Percentiles rank a stretch among this genome's conserved stretches.
These are phyloP conservation scores for Styphnolobium japonicum DNA, from an alignment of 306 rosid genomes.

Conservation along the genomic window DNA sequence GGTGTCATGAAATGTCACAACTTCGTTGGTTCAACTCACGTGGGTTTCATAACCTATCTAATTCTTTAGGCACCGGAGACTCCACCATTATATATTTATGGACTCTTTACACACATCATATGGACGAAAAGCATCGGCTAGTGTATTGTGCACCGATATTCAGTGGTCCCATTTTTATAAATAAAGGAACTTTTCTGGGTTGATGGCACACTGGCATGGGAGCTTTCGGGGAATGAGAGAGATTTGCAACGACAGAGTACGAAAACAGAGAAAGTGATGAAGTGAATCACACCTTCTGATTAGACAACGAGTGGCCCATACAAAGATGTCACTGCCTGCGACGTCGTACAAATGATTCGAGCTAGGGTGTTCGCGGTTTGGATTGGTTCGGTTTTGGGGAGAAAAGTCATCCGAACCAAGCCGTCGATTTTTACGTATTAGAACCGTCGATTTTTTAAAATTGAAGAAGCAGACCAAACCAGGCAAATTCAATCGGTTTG, in stretches of 20 bases:
- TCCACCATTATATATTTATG: not conserved
- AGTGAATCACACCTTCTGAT: constrained; percentile 21
- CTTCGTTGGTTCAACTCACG: no score
- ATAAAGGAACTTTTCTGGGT: not conserved
- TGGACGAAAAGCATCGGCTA: not conserved
- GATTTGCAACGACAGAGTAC: constrained; percentile 25
- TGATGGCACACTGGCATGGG: not conserved
- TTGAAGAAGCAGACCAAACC: no score
- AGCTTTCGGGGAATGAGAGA: constrained; percentile 17
- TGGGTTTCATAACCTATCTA: no score
- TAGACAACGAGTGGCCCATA: constrained; percentile 15
- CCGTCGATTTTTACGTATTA: no score
- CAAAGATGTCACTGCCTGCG: not conserved
- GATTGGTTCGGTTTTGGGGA: no score
- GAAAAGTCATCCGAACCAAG: no score
- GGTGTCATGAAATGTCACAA: no score
- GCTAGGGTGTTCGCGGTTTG: no score
- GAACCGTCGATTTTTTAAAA: no score
- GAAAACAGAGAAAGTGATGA: constrained; percentile 7
- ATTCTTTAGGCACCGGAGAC: no score
- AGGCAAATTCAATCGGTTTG: no score
- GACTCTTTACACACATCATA: not conserved
- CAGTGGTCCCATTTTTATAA: constrained; percentile 15
- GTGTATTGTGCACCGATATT: not conserved
- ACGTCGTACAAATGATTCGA: not conserved